phyloP scores from a whole-genome alignment of 257 asterid species.

The Solanum phureja region DNA sequence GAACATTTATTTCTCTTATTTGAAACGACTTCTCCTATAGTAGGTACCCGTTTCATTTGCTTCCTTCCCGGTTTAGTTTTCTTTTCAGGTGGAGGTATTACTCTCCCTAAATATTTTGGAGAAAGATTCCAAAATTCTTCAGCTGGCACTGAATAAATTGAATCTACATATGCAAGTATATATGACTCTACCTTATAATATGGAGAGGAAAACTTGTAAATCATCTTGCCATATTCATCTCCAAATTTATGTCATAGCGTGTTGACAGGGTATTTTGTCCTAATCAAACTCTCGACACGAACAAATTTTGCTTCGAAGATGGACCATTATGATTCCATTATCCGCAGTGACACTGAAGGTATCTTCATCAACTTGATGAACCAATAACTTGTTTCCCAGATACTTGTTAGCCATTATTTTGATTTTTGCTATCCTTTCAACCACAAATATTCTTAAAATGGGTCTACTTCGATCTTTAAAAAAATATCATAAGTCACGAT shows the following conservation, averaged over 20 bases:
- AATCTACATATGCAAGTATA: background rate
- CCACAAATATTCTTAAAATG: too few species aligned
- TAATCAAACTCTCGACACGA: background rate
- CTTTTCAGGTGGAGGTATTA: background rate
- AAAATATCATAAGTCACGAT: too few species aligned
- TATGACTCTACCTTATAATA: background rate
- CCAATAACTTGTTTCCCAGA: background rate
- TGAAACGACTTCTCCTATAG: background rate
- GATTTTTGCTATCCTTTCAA: background rate
- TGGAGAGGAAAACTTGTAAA: background rate
- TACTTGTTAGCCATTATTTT: background rate
- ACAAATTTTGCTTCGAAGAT: background rate
- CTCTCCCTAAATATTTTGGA: background rate
- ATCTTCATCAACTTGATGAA: background rate
- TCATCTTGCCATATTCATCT: background rate
- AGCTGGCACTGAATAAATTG: background rate
- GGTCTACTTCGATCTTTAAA: too few species aligned
- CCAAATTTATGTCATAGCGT: background rate
- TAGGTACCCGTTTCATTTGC: background rate
- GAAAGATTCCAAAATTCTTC: background rate
- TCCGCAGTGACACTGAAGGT: background rate
- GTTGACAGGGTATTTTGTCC: background rate
- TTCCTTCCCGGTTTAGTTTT: background rate
- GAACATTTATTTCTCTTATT: background rate
- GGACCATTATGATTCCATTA: background rate